These are phyloP conservation scores for Candida multigemmis DNA, from an alignment of 805 yeast genomes.

Conservation along the genomic window DNA sequence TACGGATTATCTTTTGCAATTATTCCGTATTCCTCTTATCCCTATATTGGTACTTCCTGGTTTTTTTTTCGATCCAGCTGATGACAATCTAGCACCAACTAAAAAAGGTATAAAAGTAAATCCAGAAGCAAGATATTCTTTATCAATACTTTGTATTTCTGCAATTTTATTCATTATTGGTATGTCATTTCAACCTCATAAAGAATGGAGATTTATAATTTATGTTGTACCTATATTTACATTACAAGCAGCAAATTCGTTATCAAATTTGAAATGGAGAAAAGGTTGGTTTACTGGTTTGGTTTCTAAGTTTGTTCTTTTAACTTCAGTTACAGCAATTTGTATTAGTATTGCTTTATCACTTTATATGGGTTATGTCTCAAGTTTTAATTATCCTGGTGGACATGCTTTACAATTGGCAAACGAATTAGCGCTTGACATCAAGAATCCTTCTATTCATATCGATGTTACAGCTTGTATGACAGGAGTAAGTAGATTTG, in stretches of 20 bases:
- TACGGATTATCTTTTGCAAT: slow-evolving; percentile 30
- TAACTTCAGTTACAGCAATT: slow-evolving; percentile 15
- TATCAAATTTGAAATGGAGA: slow-evolving; percentile 18
- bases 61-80: slow-evolving; percentile 35
- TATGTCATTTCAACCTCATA: slow-evolving; percentile 81
- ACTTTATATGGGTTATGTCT: slow-evolving; percentile 45
- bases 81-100: slow-evolving; percentile 7
- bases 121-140: slow-evolving; percentile 18
- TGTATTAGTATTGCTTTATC: slow-evolving; percentile 30
- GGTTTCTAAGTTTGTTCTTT: slow-evolving; percentile 3
- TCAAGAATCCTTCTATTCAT: slow-evolving; percentile 40
- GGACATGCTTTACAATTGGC: slow-evolving; percentile 59
- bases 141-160: slow-evolving; percentile 40
- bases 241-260: slow-evolving; percentile 55
- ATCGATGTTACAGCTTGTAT: slow-evolving; percentile 75
- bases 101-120: slow-evolving; percentile 6
- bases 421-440: slow-evolving; percentile 29
- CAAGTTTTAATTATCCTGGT: slow-evolving; percentile 82
- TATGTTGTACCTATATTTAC: slow-evolving; percentile 68
- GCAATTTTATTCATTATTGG: slow-evolving; percentile 46
- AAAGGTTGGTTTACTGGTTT: not conserved
- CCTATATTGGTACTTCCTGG: slow-evolving; percentile 30
- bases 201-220: slow-evolving; percentile 87
- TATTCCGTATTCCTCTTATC: slow-evolving; percentile 36
- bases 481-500: slow-evolving; percentile 79